Evolutionary conservation across 495 filamentous ascomycete species (phyloP), one percentile per base, ranked within the genome.

Genomic region (Sphaerosporella brunnea): DNA sequence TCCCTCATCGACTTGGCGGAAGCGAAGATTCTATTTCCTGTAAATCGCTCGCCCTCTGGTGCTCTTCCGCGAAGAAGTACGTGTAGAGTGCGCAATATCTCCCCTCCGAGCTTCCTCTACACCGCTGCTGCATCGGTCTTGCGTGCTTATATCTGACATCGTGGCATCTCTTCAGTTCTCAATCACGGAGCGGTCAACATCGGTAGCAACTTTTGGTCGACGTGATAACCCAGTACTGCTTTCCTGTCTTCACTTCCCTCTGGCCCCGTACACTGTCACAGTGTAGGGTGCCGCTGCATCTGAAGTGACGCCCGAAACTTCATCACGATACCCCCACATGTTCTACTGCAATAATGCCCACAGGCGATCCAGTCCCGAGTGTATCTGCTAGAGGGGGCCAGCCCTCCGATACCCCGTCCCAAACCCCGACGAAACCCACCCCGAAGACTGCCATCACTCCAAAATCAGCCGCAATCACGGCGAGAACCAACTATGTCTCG

Each of bases 401-500:
- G 32, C 45, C 11, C 32, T 48, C 32, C 25, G 45, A 37, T 37
- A n/a, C 23, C 35, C 16, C 35, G 30, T 35, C 51, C 28, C 39
- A 34, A 35, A 15, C 56, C 26, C 47, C 55, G 18, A 21, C 46
- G 11, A 50, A 51, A 36, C 18, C 28, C 2, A 30, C 49, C 19
- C 34, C 51, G 24, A 52, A 44, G 38, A 48, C 38, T 16, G 26
- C 43, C 36, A 55, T 59, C 18, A 42, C 50, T 11, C 48, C 56
- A 19, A 59, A 59, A 43, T 59, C 56, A 34, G 54, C 56, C 21
- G 54, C 56, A 7, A 54, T 59, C 25, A 54, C 50, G 36, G 51
- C 56, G 8, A 51, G 46, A 28, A 50, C 30, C 25, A 59, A 51
- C 44, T 61, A 61, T 36, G 57, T 61, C 45, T 61, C 58, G 19